Evolutionary conservation across 176 grass and related monocot genomes (phyloP), one percentile per base, ranked within the genome.

Genomic region (Avena insularis): DNA sequence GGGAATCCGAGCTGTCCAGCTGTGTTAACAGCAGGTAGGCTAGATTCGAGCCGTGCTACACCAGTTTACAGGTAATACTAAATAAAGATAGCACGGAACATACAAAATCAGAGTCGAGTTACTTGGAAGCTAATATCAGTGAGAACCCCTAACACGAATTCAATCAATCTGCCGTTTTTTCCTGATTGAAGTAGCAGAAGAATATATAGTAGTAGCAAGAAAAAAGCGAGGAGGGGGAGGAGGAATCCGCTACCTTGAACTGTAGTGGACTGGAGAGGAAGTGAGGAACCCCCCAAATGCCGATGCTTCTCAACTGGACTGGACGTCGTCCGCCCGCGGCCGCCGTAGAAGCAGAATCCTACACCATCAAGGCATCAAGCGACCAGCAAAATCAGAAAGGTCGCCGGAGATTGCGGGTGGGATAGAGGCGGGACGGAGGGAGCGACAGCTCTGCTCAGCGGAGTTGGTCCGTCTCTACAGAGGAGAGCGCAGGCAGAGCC

Each of bases 41-140:
- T 69, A 62, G 69, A 77, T 77, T 59, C 73, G 56, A 73, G 65
- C 2, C 16, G 16, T 79, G 74, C 81, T 65, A 81, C 17, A 29
- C 23, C 11, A 8, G 58, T n/a, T 1, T 35, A 36, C 17, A 63
- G 60, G 21, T 63, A 63, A 25, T 16, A 33, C 64, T 36, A 68
- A 36, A 68, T 38, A 36, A 8, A 68, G 65, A 14, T 8, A 36
- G 14, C 31, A 68, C 65, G 10, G 5, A 48, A 35, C 25, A 33
- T 35, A 17, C 59, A 73, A 12, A 21, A 71, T 50, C 51, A 31
- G 69, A 3, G 12, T 15, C 68, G 33, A 19, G 15, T 36, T 38
- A 19, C 31, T 38, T 69, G 66, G 66, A 17, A 33, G 65, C 31
- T 45, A 10, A 45, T 43, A 61, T 25, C 21, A 12, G 21, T 5